Base-by-base conservation (phyloP, 192 early-diverging fungal genomes). In the Coemansia sp. region DNA sequence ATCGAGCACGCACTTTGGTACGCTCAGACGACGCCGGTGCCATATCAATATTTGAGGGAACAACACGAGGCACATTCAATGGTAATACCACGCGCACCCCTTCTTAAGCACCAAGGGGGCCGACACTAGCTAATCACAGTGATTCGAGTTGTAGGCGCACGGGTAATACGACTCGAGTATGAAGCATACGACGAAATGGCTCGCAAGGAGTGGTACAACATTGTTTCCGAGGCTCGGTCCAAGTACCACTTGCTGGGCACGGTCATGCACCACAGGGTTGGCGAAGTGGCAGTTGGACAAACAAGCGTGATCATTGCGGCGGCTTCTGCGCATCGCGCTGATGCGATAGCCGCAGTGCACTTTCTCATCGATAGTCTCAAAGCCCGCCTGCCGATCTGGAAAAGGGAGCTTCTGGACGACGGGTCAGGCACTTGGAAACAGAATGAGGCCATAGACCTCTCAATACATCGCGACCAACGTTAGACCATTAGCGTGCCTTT, bases 311-410 rank as follows among this genome's bases (percentile, higher is more conserved):
- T 92, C 23, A 90, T 96, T 43, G 91, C 90, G 0, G 89, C 87
- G 13, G 91, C 90, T 1, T 89, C 87, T 14, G 87, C 90, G 0
- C 95, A 96, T 70, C 78, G 96, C 7, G 80, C 77, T 24, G 92
- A 92, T 57, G 90, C 91, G 0, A 76, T 96, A 26, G 82, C 84
- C 26, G 90, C 93, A 2, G 85, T 88, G 0, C 87, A 86, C 38
- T 95, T 86, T 82, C 78, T 98, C 43, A 93, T 98, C 56, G 89
- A 98, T 60, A 86, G 93, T 56, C 82, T 98, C n/a, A 98, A 98
- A 73, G 86, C 73, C 0, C 74, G 84, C 18, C 86, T 91, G 58
- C 94, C 94, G 3, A 92, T 98, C 38, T 98, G 96, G 96, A 98
- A 98, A 67, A 92, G 92, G 70, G 96, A 98, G 71, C 65, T 91